Evolutionary conservation across 805 yeast genomes (phyloP), one percentile per base, ranked within the genome.

Genomic region (Jamesozyma spencerorum): DNA sequence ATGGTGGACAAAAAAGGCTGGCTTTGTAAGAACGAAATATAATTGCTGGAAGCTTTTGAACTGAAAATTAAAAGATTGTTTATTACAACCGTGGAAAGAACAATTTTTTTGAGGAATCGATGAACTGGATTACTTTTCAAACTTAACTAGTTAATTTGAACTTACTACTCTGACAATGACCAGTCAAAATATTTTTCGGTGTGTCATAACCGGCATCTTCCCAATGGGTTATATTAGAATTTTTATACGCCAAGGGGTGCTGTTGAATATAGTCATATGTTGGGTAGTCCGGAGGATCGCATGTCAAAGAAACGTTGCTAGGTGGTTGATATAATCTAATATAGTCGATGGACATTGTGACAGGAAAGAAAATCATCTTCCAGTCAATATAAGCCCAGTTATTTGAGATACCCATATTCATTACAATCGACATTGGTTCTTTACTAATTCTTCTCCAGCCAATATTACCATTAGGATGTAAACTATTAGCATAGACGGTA

Each of bases 361-460:
- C 74, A 2, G 97, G 97, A 74, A 88, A 90, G 36, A 64, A 63
- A 43, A 87, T 67, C 3, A 78, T 67, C 33, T 78, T 75, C 96
- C 96, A 90, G 64, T 86, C 90, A 47, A 90, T 88, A 61, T 84
- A 85, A 5, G 92, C 85, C 97, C 97, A 90, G 44, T 78, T 81
- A 54, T 79, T 82, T 12, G 97, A 88, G 40, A 90, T 66, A 69
- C 95, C 97, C 65, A 90, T 65, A 61, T 90, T 90, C 70, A 90
- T 56, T 48, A 90, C 64, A 45, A 90, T 73, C 2, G 94, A 72
- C 97, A 90, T 87, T 47, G 97, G 97, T 58, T 90, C 97, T 58
- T 82, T 81, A 15, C 90, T 71, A 20, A 90, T 74, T 47, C 74
- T 63, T 62, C 97, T 77, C 81, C 82, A 77, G 31, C 77, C 92